Conservation (phyloP, 2,329 filamentous ascomycete genomes). For the Xylaria sp. region DNA sequence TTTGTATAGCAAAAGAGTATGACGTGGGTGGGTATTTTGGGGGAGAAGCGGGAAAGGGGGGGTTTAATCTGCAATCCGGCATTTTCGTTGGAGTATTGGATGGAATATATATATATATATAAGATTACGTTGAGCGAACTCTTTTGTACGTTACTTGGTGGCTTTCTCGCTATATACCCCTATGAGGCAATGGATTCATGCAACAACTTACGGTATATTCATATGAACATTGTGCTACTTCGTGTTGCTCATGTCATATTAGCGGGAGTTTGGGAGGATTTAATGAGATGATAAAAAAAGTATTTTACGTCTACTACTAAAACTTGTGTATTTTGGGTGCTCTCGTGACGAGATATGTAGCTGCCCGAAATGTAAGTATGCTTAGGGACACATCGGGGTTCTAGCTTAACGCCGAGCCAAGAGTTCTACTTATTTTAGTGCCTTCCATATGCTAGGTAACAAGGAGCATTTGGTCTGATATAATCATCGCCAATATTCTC, state of each 20-base stretch:
- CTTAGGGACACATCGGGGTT: too few species aligned
- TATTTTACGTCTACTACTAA: too few species aligned
- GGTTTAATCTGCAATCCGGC: conserved; percentile 14
- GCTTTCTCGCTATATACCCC: conserved; percentile 45
- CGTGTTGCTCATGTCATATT: conserved; percentile 5
- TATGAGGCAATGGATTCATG: conserved; percentile 36
- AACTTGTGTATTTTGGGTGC: not conserved
- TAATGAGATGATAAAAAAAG: conserved; percentile 12
- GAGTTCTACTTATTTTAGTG: not conserved
- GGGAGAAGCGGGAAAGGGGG: not conserved
- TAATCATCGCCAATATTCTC: not conserved
- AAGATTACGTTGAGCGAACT: conserved; percentile 26
- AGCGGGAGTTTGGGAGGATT: conserved; percentile 19
- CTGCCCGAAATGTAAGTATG: not conserved
- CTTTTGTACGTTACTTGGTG: conserved; percentile 38
- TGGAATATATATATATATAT: conserved; percentile 26
- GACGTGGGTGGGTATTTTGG: conserved; percentile 25
- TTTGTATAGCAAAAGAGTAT: conserved; percentile 13
- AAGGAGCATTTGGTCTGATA: not conserved
- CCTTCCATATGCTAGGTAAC: not conserved
- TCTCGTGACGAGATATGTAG: not conserved
- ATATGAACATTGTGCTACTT: conserved; percentile 6
- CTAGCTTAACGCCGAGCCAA: not conserved
- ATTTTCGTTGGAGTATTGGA: conserved; percentile 37
- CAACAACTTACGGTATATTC: not conserved